Percentiles rank a stretch among this genome's conserved stretches.
Evolutionary conservation across 345 rosid genomes (phyloP).

Genomic region (Lumnitzera racemosa): DNA sequence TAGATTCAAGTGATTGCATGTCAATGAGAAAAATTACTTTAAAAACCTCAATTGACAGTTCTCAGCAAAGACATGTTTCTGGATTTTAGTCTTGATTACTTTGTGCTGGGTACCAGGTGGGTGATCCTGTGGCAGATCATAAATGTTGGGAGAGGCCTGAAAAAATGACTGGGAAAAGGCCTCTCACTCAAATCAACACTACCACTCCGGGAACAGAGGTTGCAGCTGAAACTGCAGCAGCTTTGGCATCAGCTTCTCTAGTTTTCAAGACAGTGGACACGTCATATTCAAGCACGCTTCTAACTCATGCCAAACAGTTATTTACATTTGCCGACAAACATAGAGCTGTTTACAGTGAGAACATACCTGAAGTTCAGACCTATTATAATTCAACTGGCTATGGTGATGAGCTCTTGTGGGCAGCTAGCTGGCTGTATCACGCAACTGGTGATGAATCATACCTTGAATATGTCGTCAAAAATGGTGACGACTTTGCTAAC

Average conservation of each 20-base stretch:
- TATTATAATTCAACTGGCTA: slow-evolving; percentile 88
- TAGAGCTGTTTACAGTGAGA: slow-evolving; percentile 58
- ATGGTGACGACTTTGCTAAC: slow-evolving; percentile 60
- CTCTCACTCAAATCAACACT: slow-evolving; percentile 54
- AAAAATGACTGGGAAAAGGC: slow-evolving; percentile 68
- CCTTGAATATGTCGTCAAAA: slow-evolving; percentile 53
- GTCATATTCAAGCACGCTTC: slow-evolving; percentile 61
- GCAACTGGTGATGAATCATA: slow-evolving; percentile 73
- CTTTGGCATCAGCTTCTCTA: slow-evolving; percentile 89
- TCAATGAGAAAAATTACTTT: no score
- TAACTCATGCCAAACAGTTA: slow-evolving; percentile 73
- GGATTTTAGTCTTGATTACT: not conserved
- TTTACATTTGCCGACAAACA: slow-evolving; percentile 75
- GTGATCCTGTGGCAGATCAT: slow-evolving; percentile 73
- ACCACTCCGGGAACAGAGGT: slow-evolving; percentile 81
- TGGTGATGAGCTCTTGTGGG: slow-evolving; percentile 94
- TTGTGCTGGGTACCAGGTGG: slow-evolving; percentile 50
- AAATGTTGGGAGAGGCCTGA: slow-evolving; percentile 96
- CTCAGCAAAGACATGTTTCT: not conserved
- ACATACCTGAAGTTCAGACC: slow-evolving; percentile 51
- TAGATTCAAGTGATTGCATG: no score
- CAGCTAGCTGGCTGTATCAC: slow-evolving; percentile 92
- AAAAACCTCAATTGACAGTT: not conserved
- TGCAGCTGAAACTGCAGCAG: slow-evolving; percentile 99
- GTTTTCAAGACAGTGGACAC: slow-evolving; percentile 66